Conservation (phyloP, 2,329 filamentous ascomycete genomes). For the Talaromyces sp. region DNA sequence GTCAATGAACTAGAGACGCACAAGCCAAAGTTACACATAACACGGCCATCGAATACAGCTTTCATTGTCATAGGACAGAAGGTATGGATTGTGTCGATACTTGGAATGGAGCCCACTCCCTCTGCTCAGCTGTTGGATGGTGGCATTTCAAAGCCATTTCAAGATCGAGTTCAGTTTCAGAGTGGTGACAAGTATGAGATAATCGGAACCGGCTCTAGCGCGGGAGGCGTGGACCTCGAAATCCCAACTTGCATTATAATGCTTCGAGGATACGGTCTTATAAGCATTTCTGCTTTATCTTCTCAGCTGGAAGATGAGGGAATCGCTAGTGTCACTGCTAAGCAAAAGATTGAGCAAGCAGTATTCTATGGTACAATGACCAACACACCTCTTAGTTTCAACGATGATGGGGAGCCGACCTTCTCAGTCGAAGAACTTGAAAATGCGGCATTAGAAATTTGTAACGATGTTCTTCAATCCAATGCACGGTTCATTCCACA, state of each 20-base stretch:
- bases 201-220: conserved; percentile 45
- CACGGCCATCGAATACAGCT: conserved; percentile 70
- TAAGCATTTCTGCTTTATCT: conserved; percentile 45
- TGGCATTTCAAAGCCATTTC: conserved; percentile 61
- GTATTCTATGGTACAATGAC: conserved; percentile 82
- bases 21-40: conserved; percentile 68
- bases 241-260: conserved; percentile 46
- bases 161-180: conserved; percentile 80
- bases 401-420: conserved; percentile 57
- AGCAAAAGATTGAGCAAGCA: conserved; percentile 87
- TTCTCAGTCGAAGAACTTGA: conserved; percentile 69
- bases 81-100: conserved; percentile 69
- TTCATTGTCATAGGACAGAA: conserved; percentile 76
- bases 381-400: conserved; percentile 83
- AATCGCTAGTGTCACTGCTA: conserved; percentile 61
- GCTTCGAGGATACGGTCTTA: conserved; percentile 52
- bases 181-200: conserved; percentile 44
- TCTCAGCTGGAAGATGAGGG: conserved; percentile 41
- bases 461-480: conserved; percentile 74
- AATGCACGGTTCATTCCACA: conserved; percentile 67
- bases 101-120: conserved; percentile 61
- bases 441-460: conserved; percentile 70
- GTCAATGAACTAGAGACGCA: conserved; percentile 34
- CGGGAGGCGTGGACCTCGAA: conserved; percentile 29
- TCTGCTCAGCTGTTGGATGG: conserved; percentile 69